phyloP scores from a whole-genome alignment of 805 yeast species.

The Kockiozyma suomiensis region DNA sequence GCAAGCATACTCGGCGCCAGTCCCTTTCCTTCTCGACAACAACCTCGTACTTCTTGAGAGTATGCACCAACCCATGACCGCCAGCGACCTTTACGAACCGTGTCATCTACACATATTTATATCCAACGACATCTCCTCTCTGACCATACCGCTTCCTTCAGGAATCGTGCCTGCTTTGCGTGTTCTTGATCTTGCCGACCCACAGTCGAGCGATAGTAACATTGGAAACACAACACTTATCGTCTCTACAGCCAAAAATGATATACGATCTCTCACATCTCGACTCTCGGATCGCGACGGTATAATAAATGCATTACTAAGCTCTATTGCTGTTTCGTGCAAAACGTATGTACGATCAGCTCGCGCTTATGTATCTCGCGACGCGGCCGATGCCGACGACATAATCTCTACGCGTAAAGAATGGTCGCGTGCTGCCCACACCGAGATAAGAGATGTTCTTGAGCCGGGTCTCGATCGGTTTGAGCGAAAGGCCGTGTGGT shows the following conservation, averaged over 20 bases:
- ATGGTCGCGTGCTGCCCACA: constrained; percentile 46
- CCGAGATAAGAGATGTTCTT: constrained; percentile 44
- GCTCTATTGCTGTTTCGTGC: constrained; percentile 40
- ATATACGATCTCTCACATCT: background rate
- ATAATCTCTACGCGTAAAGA: constrained; percentile 15
- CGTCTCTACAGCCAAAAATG: constrained; percentile 12
- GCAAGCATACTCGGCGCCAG: constrained; percentile 24
- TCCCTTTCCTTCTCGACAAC: constrained; percentile 20
- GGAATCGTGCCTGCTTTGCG: constrained; percentile 25
- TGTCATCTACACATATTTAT: constrained; percentile 28
- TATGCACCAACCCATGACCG: constrained; percentile 12
- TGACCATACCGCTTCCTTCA: constrained; percentile 14
- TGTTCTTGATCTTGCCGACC: constrained; percentile 17
- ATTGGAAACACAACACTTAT: constrained; percentile 7
- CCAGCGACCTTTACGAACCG: constrained; percentile 26
- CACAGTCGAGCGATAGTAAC: background rate
- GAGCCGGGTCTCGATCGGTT: constrained; percentile 35
- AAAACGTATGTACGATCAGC: constrained; percentile 36
- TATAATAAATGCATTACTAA: constrained; percentile 15
- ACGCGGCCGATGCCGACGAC: background rate
- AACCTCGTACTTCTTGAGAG: constrained; percentile 21
- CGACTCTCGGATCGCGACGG: constrained; percentile 18
- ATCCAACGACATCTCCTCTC: constrained; percentile 9
- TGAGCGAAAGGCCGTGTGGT: constrained; percentile 41
- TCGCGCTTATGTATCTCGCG: constrained; percentile 9